These are phyloP conservation scores for Trypanosoma platydactyli DNA, from an alignment of 208 protist species.

Conservation along the genomic window DNA sequence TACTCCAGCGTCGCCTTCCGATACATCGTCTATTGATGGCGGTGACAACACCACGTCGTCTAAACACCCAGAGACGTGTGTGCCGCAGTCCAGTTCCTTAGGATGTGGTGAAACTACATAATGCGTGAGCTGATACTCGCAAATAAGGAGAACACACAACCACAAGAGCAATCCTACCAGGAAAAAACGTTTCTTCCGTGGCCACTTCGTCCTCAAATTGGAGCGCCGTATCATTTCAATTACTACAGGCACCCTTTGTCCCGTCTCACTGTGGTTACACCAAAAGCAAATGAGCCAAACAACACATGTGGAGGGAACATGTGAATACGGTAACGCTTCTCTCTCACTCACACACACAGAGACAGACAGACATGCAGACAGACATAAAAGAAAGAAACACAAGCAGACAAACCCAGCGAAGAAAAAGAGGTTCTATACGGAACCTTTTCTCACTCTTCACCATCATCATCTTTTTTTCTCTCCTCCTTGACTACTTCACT, in stretches of 20 bases:
- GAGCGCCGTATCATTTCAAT: conserved; percentile 17
- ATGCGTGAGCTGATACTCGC: conserved; percentile 1
- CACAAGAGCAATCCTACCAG: conserved; percentile 1
- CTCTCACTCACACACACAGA: not conserved
- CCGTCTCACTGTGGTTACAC: not conserved
- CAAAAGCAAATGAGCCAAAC: not conserved
- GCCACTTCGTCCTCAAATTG: conserved; percentile 1
- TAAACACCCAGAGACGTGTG: too few species aligned
- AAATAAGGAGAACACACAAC: conserved; percentile 9
- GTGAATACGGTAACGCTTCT: not conserved
- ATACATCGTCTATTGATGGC: conserved; percentile 21
- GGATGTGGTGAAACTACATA: not conserved
- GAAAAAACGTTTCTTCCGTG: not conserved
- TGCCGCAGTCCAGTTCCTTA: not conserved
- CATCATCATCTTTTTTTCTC: not conserved
- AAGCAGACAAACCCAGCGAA: not conserved
- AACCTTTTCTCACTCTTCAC: too few species aligned
- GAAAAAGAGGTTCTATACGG: too few species aligned
- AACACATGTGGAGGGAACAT: too few species aligned
- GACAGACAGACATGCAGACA: not conserved
- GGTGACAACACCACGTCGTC: not conserved
- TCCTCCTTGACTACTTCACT: not conserved
- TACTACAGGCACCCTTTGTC: not conserved
- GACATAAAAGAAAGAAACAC: not conserved
- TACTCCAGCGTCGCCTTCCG: conserved; percentile 23